Conservation (phyloP, 1,284 basidiomycete species). For the Apiotrichum laibachii region DNA sequence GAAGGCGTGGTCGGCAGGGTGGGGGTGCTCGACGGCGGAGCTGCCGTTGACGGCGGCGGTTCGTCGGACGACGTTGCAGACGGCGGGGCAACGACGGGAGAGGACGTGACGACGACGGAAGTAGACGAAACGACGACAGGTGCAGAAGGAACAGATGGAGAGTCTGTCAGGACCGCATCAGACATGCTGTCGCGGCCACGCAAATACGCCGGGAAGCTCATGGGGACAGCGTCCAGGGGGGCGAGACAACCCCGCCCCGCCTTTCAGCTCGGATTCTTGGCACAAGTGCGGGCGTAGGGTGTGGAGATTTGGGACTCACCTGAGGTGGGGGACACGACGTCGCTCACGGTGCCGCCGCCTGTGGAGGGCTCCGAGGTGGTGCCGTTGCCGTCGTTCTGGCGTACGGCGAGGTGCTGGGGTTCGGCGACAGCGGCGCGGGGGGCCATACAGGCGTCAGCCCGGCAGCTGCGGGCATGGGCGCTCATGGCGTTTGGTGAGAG, state of each 20-base stretch:
- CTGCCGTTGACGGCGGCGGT: neutral
- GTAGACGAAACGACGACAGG: neutral
- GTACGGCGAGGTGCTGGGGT: neutral
- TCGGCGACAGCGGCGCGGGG: neutral
- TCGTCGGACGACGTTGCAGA: neutral
- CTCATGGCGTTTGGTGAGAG: neutral
- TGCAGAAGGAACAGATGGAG: neutral
- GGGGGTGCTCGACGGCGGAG: too few relatives aligned
- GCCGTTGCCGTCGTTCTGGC: neutral
- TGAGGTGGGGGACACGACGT: too few relatives aligned
- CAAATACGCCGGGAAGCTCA: neutral
- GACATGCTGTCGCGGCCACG: neutral
- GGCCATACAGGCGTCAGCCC: neutral
- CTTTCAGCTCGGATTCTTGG: too few relatives aligned
- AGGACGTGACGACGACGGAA: too few relatives aligned
- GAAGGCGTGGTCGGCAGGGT: too few relatives aligned
- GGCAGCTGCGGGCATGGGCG: neutral
- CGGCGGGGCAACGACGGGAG: neutral
- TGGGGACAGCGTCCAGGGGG: neutral
- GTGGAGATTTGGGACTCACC: too few relatives aligned
- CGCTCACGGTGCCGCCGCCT: neutral
- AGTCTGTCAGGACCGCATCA: conserved; percentile 6
- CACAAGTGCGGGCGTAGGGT: too few relatives aligned
- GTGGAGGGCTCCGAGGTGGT: neutral
- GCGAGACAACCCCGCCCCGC: too few relatives aligned